A percentile compares a stretch with the other conserved stretches of the same genome.
phyloP scores from a whole-genome alignment of 2,329 filamentous ascomycete species.

The Neonectria faginata region DNA sequence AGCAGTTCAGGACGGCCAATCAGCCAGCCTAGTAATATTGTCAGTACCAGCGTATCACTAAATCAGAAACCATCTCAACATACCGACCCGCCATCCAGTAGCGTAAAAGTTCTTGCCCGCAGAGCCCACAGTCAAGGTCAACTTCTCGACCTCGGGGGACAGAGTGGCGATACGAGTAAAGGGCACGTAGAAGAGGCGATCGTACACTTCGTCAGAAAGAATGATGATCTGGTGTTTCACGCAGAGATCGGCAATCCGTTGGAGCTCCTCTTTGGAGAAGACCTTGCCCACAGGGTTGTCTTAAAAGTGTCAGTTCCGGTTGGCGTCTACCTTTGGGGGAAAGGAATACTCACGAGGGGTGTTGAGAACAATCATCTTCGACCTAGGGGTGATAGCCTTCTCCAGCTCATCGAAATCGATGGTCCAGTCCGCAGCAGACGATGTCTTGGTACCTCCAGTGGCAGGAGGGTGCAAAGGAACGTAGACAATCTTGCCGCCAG shows the following conservation, averaged over 20 bases:
- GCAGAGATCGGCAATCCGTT: slow-evolving; percentile 87
- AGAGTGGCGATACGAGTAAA: slow-evolving; percentile 94
- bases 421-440: slow-evolving; percentile 88
- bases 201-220: slow-evolving; percentile 92
- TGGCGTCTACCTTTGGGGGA: neutral
- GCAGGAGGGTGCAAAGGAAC: slow-evolving; percentile 92
- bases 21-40: slow-evolving; percentile 73
- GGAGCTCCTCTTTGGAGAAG: slow-evolving; percentile 84
- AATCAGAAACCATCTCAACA: slow-evolving; percentile 31
- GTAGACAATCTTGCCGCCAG: slow-evolving; percentile 93
- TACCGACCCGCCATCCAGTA: slow-evolving; percentile 91
- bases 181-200: slow-evolving; percentile 92
- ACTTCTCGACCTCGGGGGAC: slow-evolving; percentile 86
- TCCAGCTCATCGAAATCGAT: slow-evolving; percentile 88
- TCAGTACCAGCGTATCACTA: slow-evolving; percentile 10
- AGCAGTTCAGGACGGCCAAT: slow-evolving; percentile 91
- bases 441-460: slow-evolving; percentile 81
- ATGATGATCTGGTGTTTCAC: slow-evolving; percentile 96
- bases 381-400: slow-evolving; percentile 82
- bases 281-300: slow-evolving; percentile 99
- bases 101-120: slow-evolving; percentile 99
- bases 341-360: slow-evolving; percentile 64
- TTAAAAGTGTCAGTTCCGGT: slow-evolving; percentile 34
- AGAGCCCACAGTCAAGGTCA: slow-evolving; percentile 94
- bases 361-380: slow-evolving; percentile 96